Conservation (phyloP, 768 basidiomycete species). For the Boletus fagicola region DNA sequence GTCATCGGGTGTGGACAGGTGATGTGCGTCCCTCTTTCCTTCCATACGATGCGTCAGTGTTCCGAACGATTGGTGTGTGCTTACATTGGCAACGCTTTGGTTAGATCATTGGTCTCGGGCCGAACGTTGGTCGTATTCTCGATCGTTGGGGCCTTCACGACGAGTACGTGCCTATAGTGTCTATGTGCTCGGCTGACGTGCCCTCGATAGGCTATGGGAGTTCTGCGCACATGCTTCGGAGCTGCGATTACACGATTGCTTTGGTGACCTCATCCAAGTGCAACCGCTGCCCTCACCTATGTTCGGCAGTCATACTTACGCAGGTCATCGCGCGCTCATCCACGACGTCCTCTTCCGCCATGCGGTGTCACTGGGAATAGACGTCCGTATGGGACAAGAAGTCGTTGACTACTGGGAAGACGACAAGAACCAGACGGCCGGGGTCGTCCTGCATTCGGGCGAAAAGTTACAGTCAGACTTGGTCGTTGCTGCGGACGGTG, state of each 20-base stretch:
- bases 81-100: neutral
- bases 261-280: slow-evolving; percentile 21
- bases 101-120: slow-evolving; percentile 22
- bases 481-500: slow-evolving; percentile 31
- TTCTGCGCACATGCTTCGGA: slow-evolving; percentile 13
- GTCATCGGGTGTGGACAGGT: neutral
- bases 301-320: slow-evolving; percentile 22
- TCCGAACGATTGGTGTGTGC: neutral
- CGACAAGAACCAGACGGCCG: slow-evolving; percentile 1
- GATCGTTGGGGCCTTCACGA: slow-evolving; percentile 31
- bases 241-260: slow-evolving; percentile 18
- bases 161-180: slow-evolving; percentile 4
- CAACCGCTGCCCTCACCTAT: slow-evolving; percentile 13
- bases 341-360: slow-evolving; percentile 21
- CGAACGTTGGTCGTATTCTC: slow-evolving; percentile 29
- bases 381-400: slow-evolving; percentile 22
- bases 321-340: slow-evolving; percentile 25
- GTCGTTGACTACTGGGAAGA: slow-evolving; percentile 26
- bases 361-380: slow-evolving; percentile 24
- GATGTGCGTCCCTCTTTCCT: neutral
- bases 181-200: neutral
- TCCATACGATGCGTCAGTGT: neutral
- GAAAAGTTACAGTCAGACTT: slow-evolving; percentile 23
- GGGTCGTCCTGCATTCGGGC: slow-evolving; percentile 17
- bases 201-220: slow-evolving; percentile 16